phyloP scores from a whole-genome alignment of 495 filamentous ascomycete species.

The Penicillium coffeae region DNA sequence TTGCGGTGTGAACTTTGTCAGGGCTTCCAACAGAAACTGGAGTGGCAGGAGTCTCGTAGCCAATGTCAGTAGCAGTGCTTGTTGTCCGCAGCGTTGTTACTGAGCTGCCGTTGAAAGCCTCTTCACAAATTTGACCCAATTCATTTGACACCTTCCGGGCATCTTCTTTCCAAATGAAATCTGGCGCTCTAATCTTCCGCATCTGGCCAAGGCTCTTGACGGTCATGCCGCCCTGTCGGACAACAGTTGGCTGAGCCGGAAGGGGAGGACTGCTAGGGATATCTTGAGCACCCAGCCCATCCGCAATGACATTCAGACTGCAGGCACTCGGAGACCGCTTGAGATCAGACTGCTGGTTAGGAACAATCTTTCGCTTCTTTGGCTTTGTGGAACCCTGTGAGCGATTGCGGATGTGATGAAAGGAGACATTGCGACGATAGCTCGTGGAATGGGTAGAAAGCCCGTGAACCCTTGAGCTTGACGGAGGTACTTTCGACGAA shows the following conservation, averaged over 20 bases:
- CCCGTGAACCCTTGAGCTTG: slow-evolving; percentile 59
- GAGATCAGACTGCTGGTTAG: slow-evolving; percentile 9
- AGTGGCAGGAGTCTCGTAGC: slow-evolving; percentile 51
- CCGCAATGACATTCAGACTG: slow-evolving; percentile 25
- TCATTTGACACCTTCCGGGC: slow-evolving; percentile 63
- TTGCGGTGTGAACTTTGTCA: slow-evolving; percentile 13
- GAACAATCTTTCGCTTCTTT: slow-evolving; percentile 16
- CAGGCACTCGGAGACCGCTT: slow-evolving; percentile 26
- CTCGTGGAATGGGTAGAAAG: slow-evolving; percentile 54
- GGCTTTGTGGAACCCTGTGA: slow-evolving; percentile 38
- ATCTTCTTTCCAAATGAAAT: slow-evolving; percentile 56
- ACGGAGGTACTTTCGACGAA: slow-evolving; percentile 28
- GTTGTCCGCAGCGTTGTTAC: slow-evolving; percentile 46
- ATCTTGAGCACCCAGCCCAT: slow-evolving; percentile 15
- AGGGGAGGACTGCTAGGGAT: slow-evolving; percentile 33
- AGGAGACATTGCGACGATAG: slow-evolving; percentile 77
- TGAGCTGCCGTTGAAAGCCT: slow-evolving; percentile 76
- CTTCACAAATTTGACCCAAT: slow-evolving; percentile 65
- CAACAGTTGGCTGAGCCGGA: slow-evolving; percentile 39
- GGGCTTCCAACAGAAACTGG: slow-evolving; percentile 41
- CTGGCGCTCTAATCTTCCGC: slow-evolving; percentile 40
- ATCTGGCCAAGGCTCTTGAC: slow-evolving; percentile 24
- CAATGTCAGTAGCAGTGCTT: slow-evolving; percentile 41
- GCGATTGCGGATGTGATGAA: slow-evolving; percentile 55
- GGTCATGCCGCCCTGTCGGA: slow-evolving; percentile 27